Percentiles rank a stretch among this genome's conserved stretches.
These are phyloP conservation scores for Huntiella decipiens DNA, from an alignment of 2,329 filamentous ascomycete species.

Conservation along the genomic window DNA sequence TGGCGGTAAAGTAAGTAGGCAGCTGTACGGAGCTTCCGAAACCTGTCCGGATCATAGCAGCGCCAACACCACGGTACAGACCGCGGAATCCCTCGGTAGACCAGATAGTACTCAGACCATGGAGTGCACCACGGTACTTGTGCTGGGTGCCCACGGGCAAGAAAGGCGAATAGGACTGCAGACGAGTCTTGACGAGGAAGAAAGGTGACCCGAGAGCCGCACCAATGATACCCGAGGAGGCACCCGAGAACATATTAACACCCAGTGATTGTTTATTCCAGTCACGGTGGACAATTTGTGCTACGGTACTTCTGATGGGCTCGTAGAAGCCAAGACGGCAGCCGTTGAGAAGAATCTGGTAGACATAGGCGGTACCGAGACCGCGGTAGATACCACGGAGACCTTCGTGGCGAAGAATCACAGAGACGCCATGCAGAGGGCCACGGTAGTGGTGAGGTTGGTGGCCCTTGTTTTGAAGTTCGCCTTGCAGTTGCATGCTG, in stretches of 20 bases:
- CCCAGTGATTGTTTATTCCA: constrained; percentile 61
- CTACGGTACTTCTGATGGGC: constrained; percentile 59
- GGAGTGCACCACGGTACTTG: constrained; percentile 65
- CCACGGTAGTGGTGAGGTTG: constrained; percentile 79
- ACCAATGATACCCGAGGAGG: constrained; percentile 72
- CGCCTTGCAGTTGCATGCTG: constrained; percentile 88
- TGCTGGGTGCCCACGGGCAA: constrained; percentile 95
- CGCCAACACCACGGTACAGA: constrained; percentile 74
- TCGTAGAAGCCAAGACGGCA: constrained; percentile 97
- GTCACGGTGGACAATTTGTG: constrained; percentile 52
- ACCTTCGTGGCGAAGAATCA: constrained; percentile 84
- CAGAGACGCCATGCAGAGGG: constrained; percentile 73
- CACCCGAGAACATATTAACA: constrained; percentile 87
- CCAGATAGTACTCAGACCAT: constrained; percentile 71
- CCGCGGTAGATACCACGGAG: constrained; percentile 71
- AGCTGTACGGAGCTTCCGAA: constrained; percentile 93
- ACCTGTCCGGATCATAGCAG: constrained; percentile 88
- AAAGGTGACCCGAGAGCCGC: constrained; percentile 89
- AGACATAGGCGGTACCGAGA: constrained; percentile 80
- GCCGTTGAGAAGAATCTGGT: constrained; percentile 90
- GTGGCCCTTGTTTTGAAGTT: constrained; percentile 71
- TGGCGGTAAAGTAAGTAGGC: constrained; percentile 96
- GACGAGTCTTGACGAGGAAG: constrained; percentile 90
- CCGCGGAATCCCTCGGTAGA: constrained; percentile 56
- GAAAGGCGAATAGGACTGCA: constrained; percentile 86